Percentiles rank a stretch among this genome's conserved stretches.
Evolutionary conservation across 2,329 filamentous ascomycete species (phyloP).

Genomic region (Alternaria postmessia): DNA sequence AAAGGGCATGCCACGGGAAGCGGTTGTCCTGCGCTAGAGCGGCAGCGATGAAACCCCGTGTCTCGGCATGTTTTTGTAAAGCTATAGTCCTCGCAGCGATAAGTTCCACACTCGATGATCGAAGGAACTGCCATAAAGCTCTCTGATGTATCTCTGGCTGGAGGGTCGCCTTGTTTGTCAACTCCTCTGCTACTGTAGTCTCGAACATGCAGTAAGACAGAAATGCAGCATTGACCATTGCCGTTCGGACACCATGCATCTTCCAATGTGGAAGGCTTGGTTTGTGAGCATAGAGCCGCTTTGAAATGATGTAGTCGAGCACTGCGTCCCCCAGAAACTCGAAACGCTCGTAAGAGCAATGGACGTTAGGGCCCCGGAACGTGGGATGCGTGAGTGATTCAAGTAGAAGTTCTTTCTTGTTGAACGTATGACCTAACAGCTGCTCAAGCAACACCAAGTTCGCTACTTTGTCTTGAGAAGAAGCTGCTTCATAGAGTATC

Average conservation of each 20-base stretch:
- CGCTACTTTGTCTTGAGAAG: slow-evolving; percentile 14
- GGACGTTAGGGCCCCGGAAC: slow-evolving; percentile 52
- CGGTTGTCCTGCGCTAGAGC: slow-evolving; percentile 60
- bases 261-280: slow-evolving; percentile 60
- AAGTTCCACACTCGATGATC: slow-evolving; percentile 63
- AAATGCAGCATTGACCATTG: slow-evolving; percentile 81
- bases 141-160: slow-evolving; percentile 34
- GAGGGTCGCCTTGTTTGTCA: slow-evolving; percentile 43
- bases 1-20: slow-evolving; percentile 82
- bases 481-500: slow-evolving; percentile 31
- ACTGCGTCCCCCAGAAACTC: slow-evolving; percentile 90
- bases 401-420: slow-evolving; percentile 69
- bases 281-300: slow-evolving; percentile 64
- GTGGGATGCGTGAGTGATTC: slow-evolving; percentile 86
- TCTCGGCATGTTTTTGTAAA: slow-evolving; percentile 55
- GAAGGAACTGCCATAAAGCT: slow-evolving; percentile 75
- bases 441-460: slow-evolving; percentile 61
- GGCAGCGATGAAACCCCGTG: slow-evolving; percentile 60
- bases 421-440: slow-evolving; percentile 76
- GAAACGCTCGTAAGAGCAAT: slow-evolving; percentile 73
- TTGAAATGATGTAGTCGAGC: slow-evolving; percentile 78
- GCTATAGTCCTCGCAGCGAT: slow-evolving; percentile 57
- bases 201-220: slow-evolving; percentile 79
- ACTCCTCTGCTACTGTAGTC: slow-evolving; percentile 51
- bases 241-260: slow-evolving; percentile 81